Percentiles rank a stretch among this genome's conserved stretches.
These are phyloP conservation scores for Yamadazyma endophytica DNA, from an alignment of 805 yeast species.

Conservation along the genomic window DNA sequence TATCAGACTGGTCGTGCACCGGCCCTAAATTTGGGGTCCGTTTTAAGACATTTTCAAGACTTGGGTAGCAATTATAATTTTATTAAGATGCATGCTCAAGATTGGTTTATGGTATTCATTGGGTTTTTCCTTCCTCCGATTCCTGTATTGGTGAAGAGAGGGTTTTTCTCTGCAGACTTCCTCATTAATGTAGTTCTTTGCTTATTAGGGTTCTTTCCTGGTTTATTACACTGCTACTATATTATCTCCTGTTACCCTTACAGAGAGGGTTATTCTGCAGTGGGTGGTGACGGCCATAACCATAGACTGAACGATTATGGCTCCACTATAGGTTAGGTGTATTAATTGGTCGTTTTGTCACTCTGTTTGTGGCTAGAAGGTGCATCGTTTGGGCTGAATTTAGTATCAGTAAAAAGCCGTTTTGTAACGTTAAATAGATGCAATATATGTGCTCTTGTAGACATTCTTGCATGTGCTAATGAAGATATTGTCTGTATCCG, in stretches of 20 bases:
- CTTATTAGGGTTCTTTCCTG: slow-evolving; percentile 71
- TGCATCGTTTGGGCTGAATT: too few relatives aligned
- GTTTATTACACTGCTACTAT: slow-evolving; percentile 73
- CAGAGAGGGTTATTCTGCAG: slow-evolving; percentile 20
- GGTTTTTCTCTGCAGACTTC: slow-evolving; percentile 66
- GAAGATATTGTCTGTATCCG: too few relatives aligned
- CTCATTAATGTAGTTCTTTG: slow-evolving; percentile 69
- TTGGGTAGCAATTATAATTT: too few relatives aligned
- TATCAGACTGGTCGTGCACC: too few relatives aligned
- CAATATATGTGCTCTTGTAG: too few relatives aligned
- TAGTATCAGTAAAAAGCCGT: too few relatives aligned
- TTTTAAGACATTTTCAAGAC: too few relatives aligned
- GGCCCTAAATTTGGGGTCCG: not conserved
- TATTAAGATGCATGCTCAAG: slow-evolving; percentile 38
- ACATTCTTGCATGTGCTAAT: too few relatives aligned
- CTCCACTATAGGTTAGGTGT: too few relatives aligned
- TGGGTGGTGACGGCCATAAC: slow-evolving; percentile 29
- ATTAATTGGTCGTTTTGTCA: too few relatives aligned
- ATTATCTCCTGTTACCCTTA: slow-evolving; percentile 71
- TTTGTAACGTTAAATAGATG: too few relatives aligned
- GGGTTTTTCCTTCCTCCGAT: slow-evolving; percentile 75
- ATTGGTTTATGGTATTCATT: slow-evolving; percentile 62
- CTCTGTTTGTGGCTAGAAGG: too few relatives aligned
- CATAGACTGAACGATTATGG: slow-evolving; percentile 14
- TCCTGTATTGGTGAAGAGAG: slow-evolving; percentile 72